Conservation (phyloP, 768 basidiomycete genomes). For the Boletus pseudopeckii region DNA sequence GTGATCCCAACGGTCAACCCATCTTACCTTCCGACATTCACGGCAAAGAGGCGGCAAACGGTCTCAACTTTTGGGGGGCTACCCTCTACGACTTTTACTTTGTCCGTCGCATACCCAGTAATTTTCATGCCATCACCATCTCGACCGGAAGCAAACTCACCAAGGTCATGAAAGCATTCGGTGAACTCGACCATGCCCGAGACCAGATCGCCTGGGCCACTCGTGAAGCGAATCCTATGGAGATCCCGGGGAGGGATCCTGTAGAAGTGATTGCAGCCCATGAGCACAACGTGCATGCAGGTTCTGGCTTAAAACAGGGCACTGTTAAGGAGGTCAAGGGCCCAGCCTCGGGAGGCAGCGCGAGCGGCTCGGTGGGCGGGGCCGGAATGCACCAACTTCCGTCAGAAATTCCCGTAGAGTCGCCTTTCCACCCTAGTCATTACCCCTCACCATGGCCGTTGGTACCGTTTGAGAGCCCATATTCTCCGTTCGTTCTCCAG, state of each 20-base stretch:
- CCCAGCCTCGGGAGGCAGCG: not conserved
- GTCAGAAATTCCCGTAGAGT: not conserved
- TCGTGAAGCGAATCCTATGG: slow-evolving; percentile 17
- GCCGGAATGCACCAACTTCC: not conserved
- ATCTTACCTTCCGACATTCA: slow-evolving; percentile 6
- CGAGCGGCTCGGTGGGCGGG: not conserved
- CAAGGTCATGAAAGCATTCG: slow-evolving; percentile 12
- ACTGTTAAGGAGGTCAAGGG: not conserved
- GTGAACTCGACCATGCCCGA: slow-evolving; percentile 18
- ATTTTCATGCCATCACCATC: not conserved
- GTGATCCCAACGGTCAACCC: slow-evolving; percentile 22
- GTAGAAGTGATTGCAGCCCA: slow-evolving; percentile 9
- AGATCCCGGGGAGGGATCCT: slow-evolving; percentile 17
- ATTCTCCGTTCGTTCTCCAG: slow-evolving; percentile 24
- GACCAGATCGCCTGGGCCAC: slow-evolving; percentile 15
- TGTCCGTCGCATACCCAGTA: slow-evolving; percentile 7
- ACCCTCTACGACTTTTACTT: slow-evolving; percentile 31
- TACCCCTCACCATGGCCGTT: slow-evolving; percentile 42
- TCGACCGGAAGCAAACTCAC: slow-evolving; percentile 24
- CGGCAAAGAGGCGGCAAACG: slow-evolving; percentile 23
- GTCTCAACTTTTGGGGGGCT: slow-evolving; percentile 23
- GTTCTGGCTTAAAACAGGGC: not conserved
- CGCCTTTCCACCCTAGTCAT: slow-evolving; percentile 28
- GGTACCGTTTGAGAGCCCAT: slow-evolving; percentile 33
- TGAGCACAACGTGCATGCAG: slow-evolving; percentile 7